Conservation (phyloP, 2,329 filamentous ascomycete genomes). For the Fusarium mundagurra region DNA sequence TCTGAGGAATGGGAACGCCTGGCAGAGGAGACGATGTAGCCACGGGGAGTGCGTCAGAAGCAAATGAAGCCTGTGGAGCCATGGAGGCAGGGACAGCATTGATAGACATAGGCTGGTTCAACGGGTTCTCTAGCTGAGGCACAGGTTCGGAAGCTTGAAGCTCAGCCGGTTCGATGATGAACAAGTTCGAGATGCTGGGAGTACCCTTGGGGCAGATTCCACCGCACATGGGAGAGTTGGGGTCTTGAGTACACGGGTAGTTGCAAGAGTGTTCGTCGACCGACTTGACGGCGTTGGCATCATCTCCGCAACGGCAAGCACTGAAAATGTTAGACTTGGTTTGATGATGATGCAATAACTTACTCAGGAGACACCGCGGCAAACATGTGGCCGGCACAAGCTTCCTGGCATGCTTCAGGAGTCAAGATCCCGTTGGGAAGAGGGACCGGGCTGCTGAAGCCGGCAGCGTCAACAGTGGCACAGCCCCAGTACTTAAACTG, state of each 20-base stretch:
- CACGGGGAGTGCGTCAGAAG: conserved; percentile 7
- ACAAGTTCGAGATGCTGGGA: conserved; percentile 47
- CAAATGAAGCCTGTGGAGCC: conserved; percentile 1
- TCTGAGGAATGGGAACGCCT: background rate
- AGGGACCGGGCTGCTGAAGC: conserved; percentile 19
- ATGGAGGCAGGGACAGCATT: background rate
- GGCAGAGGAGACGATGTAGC: background rate
- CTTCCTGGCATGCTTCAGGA: conserved; percentile 31
- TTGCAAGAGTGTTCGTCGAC: conserved; percentile 47
- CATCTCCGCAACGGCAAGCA: conserved; percentile 50
- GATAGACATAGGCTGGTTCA: background rate
- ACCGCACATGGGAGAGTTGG: conserved; percentile 48
- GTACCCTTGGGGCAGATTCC: conserved; percentile 43
- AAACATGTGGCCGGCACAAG: conserved; percentile 33
- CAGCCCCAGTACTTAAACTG: conserved; percentile 41
- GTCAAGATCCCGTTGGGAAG: conserved; percentile 29
- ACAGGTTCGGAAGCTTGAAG: conserved; percentile 8
- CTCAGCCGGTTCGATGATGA: conserved; percentile 35
- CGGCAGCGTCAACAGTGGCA: conserved; percentile 28
- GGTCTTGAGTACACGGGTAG: conserved; percentile 44
- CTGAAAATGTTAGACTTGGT: conserved; percentile 34
- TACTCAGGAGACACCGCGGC: conserved; percentile 46
- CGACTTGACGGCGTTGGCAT: conserved; percentile 42
- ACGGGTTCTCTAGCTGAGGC: conserved; percentile 6
- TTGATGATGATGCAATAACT: background rate